phyloP scores from a whole-genome alignment of 2,329 filamentous ascomycete species.

The Diplodia sapinea region DNA sequence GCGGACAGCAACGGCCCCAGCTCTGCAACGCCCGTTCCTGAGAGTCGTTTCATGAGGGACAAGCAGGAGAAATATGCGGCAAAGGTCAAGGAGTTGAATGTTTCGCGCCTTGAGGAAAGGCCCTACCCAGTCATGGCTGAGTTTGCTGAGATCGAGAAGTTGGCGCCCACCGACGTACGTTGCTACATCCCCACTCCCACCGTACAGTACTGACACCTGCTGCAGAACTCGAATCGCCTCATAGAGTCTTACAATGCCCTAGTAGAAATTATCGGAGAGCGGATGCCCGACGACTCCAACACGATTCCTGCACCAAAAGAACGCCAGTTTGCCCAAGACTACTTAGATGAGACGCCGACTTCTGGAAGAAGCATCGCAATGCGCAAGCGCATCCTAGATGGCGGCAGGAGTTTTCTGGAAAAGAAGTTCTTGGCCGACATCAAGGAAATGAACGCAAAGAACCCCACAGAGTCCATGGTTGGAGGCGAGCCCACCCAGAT shows the following conservation, averaged over 20 bases:
- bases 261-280: constrained; percentile 73
- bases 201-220: not conserved
- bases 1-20: constrained; percentile 69
- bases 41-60: constrained; percentile 78
- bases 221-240: constrained; percentile 73
- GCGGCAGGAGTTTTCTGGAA: constrained; percentile 81
- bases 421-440: constrained; percentile 79
- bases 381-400: constrained; percentile 78
- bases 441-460: constrained; percentile 77
- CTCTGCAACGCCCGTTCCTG: constrained; percentile 56
- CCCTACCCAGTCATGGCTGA: constrained; percentile 77
- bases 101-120: constrained; percentile 68
- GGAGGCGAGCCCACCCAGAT: constrained; percentile 86
- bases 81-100: constrained; percentile 79
- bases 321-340: constrained; percentile 76
- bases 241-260: constrained; percentile 83
- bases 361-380: constrained; percentile 69
- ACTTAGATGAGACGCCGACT: constrained; percentile 74
- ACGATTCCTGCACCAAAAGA: constrained; percentile 65
- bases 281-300: constrained; percentile 33
- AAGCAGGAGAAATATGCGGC: constrained; percentile 83
- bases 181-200: not conserved
- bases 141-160: constrained; percentile 75
- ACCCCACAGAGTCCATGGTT: constrained; percentile 85
- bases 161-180: constrained; percentile 68